These are phyloP conservation scores for Mycothermus thermophilus DNA, from an alignment of 495 filamentous ascomycete genomes.

Conservation along the genomic window DNA sequence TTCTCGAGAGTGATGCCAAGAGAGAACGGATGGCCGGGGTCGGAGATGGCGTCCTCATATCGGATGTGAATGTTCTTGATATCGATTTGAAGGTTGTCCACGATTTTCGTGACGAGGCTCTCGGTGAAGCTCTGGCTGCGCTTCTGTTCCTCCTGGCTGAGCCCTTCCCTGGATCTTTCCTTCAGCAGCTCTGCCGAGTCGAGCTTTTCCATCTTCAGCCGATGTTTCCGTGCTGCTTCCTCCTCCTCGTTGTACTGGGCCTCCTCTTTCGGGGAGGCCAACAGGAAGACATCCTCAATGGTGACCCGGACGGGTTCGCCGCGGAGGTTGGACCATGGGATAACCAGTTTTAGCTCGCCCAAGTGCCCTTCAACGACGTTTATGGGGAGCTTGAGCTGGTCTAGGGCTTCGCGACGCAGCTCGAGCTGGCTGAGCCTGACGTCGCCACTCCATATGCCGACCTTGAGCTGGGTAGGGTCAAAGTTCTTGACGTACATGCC, in stretches of 20 bases:
- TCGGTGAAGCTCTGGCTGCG: conserved; percentile 94
- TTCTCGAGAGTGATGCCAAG: conserved; percentile 83
- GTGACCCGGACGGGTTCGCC: conserved; percentile 87
- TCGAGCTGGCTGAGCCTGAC: conserved; percentile 87
- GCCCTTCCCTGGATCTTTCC: conserved; percentile 79
- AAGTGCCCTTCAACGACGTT: conserved; percentile 95
- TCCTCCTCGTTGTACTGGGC: conserved; percentile 85
- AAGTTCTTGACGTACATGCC: conserved; percentile 99
- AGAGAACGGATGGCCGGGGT: conserved; percentile 89
- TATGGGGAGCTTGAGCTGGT: conserved; percentile 86
- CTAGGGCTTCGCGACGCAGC: conserved; percentile 82
- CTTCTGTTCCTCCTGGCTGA: conserved; percentile 86
- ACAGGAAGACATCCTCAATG: conserved; percentile 90
- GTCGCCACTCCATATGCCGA: conserved; percentile 96
- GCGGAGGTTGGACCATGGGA: conserved; percentile 91
- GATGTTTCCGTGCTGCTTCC: conserved; percentile 66
- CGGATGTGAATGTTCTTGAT: conserved; percentile 96
- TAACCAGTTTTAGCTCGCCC: conserved; percentile 74
- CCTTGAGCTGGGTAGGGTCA: conserved; percentile 87
- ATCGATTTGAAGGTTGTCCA: conserved; percentile 93
- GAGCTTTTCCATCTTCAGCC: conserved; percentile 92
- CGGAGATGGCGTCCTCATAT: conserved; percentile 94
- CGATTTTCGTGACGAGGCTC: conserved; percentile 85
- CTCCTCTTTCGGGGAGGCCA: conserved; percentile 90
- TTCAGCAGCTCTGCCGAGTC: conserved; percentile 90